Percentiles rank a stretch among this genome's conserved stretches.
These are phyloP conservation scores for Blastocladiella britannica DNA, from an alignment of 192 early-diverging fungal genomes.

Conservation along the genomic window DNA sequence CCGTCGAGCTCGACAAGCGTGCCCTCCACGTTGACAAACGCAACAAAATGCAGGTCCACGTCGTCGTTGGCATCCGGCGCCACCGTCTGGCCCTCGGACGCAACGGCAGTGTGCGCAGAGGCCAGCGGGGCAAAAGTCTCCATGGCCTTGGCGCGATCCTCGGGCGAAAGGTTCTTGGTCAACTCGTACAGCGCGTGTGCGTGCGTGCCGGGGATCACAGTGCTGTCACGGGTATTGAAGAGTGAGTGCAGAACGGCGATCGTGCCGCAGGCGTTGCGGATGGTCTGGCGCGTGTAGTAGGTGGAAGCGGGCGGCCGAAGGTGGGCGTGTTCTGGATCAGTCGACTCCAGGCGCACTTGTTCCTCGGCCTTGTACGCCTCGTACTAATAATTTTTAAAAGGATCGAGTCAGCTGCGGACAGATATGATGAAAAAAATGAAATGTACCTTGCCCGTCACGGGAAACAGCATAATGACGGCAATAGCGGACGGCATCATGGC, in stretches of 20 bases:
- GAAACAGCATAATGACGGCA: conserved; percentile 81
- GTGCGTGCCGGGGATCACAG: conserved; percentile 24
- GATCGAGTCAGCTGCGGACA: no score
- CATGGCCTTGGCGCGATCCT: conserved; percentile 47
- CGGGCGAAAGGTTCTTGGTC: conserved; percentile 36
- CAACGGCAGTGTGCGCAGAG: conserved; percentile 26
- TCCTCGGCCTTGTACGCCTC: conserved; percentile 30
- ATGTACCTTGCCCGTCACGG: conserved; percentile 29
- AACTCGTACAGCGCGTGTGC: conserved; percentile 43
- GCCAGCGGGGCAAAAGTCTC: conserved; percentile 31
- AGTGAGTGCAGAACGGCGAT: conserved; percentile 82
- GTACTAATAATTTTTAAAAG: conserved; percentile 11
- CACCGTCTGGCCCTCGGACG: conserved; percentile 40
- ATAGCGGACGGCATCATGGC: conserved; percentile 56
- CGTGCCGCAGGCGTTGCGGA: conserved; percentile 81
- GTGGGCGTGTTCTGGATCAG: no score
- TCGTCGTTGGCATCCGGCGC: conserved; percentile 51
- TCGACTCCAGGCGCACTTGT: conserved; percentile 16
- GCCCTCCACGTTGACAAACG: conserved; percentile 59
- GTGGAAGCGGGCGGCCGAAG: conserved; percentile 32
- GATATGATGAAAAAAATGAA: no score
- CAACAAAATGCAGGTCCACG: conserved; percentile 67
- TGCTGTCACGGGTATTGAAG: conserved; percentile 39
- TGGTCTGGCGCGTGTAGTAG: conserved; percentile 70
- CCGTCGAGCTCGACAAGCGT: conserved; percentile 79